Base-by-base conservation (phyloP, 2,329 filamentous ascomycete genomes). In the Xylariaceae sp. region DNA sequence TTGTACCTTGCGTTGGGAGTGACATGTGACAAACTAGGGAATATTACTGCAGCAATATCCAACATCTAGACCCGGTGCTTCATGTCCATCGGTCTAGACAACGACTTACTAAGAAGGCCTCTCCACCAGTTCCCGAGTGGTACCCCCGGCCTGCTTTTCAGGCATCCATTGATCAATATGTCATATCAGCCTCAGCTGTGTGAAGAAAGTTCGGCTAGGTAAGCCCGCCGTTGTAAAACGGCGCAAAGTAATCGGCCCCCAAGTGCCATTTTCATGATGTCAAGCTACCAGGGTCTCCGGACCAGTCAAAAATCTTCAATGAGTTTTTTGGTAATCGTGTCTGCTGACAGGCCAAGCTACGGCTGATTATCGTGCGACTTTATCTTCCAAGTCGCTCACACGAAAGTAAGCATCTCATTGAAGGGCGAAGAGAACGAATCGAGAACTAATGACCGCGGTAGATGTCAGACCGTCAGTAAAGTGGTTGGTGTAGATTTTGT, bases 1-100 rank as follows among this genome's bases (percentile, higher is more conserved):
- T 51, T 56, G 56, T 59, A 59, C 56, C 56, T 56, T 56, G 52
- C 52, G 52, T 59, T 51, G 41, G 33, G 34, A 59, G 56, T 52
- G 56, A 56, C 56, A 52, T 59, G 47, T 24, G 31, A 44, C 31
- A 34, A 33, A 39, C 24, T 16, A 40, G n/a, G 11, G 29, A 24
- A 39, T 50, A 46, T 34, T 17, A 55, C 45, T 6, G 33, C 51
- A 46, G 47, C 28, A n/a, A 36, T 47, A 39, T 52, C 46, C 56
- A 40, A 39, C 47, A 37, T 33, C 34, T 24, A 29, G 39, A 33
- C 39, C 11, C 24, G 28, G 40, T 58, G 24, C 19, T 28, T 31
- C 24, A n/a, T 51, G n/a, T 52, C n/a, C n/a, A n/a, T n/a, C 11
- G 36, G 46, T 51, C 52, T 43, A 47, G 52, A 41, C 41, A n/a